Evolutionary conservation across 202 grass and related monocot genomes (phyloP).

Genomic region (Dendrocalamus latiflorus): DNA sequence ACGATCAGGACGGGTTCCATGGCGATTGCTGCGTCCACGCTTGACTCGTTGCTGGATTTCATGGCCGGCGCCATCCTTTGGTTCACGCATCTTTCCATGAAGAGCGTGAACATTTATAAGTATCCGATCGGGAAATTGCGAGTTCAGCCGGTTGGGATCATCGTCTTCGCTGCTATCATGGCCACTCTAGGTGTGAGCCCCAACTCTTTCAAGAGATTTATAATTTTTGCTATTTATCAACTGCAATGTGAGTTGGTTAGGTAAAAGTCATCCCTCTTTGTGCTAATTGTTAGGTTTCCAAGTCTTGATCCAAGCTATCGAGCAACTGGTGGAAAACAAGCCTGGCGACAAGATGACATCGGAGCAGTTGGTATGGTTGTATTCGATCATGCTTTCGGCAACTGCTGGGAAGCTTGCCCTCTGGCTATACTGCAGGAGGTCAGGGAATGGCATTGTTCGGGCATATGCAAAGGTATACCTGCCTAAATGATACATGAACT

Average conservation of each 20-base stretch:
- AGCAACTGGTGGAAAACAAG: constrained; percentile 62
- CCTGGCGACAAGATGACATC: constrained; percentile 54
- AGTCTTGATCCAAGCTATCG: constrained; percentile 59
- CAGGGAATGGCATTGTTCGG: constrained; percentile 63
- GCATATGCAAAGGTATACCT: constrained; percentile 82
- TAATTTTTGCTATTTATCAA: not conserved
- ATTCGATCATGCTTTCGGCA: constrained; percentile 83
- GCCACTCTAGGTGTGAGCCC: constrained; percentile 65
- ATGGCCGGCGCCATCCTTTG: constrained; percentile 76
- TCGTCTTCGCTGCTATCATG: constrained; percentile 89
- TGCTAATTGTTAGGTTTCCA: constrained; percentile 65
- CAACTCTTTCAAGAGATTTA: not conserved
- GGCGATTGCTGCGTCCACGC: constrained; percentile 86
- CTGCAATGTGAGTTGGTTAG: not conserved
- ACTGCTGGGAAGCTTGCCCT: constrained; percentile 75
- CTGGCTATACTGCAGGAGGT: constrained; percentile 85
- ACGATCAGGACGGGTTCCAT: constrained; percentile 72
- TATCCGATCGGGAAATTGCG: constrained; percentile 82
- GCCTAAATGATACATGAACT: not conserved
- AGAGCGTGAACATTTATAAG: constrained; percentile 73
- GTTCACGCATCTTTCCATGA: constrained; percentile 79
- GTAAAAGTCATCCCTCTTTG: not conserved
- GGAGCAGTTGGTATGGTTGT: constrained; percentile 71
- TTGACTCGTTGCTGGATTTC: constrained; percentile 75
- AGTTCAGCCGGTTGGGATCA: constrained; percentile 79